Conservation (phyloP, 768 basidiomycete genomes). For the Auriscalpium vulgare region DNA sequence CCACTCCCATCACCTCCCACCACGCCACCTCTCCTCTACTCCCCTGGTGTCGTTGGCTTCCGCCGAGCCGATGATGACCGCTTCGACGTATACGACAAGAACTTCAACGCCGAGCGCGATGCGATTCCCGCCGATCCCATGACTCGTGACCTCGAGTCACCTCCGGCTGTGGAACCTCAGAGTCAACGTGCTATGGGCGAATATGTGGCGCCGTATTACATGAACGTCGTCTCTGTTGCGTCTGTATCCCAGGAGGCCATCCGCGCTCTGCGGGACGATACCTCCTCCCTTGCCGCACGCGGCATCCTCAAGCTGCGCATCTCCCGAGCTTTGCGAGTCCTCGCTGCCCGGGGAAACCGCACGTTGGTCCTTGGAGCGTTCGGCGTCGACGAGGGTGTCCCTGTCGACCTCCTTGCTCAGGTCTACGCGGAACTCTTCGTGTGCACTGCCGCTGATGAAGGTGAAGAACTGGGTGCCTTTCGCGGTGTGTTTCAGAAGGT, state of each 20-base stretch:
- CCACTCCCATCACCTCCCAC: background rate
- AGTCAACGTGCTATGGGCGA: slow-evolving; percentile 13
- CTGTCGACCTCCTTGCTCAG: slow-evolving; percentile 5
- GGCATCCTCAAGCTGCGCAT: slow-evolving; percentile 8
- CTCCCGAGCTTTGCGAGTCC: slow-evolving; percentile 3
- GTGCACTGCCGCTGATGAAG: background rate
- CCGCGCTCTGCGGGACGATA: background rate
- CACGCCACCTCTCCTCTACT: slow-evolving; percentile 10
- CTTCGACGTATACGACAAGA: slow-evolving; percentile 6
- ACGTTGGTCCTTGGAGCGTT: slow-evolving; percentile 9
- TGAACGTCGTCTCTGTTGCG: slow-evolving; percentile 11
- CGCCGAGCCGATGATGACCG: slow-evolving; percentile 14
- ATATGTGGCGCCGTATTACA: slow-evolving; percentile 11
- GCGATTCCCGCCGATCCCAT: slow-evolving; percentile 16
- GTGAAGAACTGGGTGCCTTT: slow-evolving; percentile 2
- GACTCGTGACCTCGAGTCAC: slow-evolving; percentile 9
- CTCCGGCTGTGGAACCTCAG: slow-evolving; percentile 11
- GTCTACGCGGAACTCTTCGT: slow-evolving; percentile 14
- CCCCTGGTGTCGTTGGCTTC: slow-evolving; percentile 10
- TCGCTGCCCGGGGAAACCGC: slow-evolving; percentile 8
- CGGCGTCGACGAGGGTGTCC: slow-evolving; percentile 8
- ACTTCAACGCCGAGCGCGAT: slow-evolving; percentile 12
- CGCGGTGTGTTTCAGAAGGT: slow-evolving; percentile 10
- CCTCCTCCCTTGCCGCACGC: background rate
- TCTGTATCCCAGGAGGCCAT: background rate